Conservation (phyloP, 2,329 filamentous ascomycete species). For the Capronia coronata region DNA sequence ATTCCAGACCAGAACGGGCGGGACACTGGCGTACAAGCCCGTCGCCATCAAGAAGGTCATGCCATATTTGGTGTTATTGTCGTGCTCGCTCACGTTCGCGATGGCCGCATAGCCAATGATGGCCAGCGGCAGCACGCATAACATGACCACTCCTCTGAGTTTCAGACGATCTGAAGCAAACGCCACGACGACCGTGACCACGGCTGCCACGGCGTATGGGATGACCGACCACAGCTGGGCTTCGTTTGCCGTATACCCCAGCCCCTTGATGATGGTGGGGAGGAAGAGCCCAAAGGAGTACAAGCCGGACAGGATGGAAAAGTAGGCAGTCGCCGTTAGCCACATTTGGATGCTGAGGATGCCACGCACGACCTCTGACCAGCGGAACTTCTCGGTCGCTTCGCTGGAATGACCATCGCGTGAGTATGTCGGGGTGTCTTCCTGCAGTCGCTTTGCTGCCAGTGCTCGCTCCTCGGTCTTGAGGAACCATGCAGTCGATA, state of each 20-base stretch:
- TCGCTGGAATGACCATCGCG: slow-evolving; percentile 44
- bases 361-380: slow-evolving; percentile 63
- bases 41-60: slow-evolving; percentile 64
- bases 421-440: slow-evolving; percentile 62
- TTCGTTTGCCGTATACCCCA: slow-evolving; percentile 54
- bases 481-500: slow-evolving; percentile 67
- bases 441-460: slow-evolving; percentile 62
- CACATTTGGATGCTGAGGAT: slow-evolving; percentile 65
- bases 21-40: slow-evolving; percentile 58
- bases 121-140: slow-evolving; percentile 56
- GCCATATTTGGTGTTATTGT: slow-evolving; percentile 49
- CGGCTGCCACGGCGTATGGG: slow-evolving; percentile 64
- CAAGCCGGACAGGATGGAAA: slow-evolving; percentile 72
- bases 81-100: slow-evolving; percentile 47
- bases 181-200: slow-evolving; percentile 63
- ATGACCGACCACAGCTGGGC: slow-evolving; percentile 69
- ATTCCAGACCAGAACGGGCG: slow-evolving; percentile 59
- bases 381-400: slow-evolving; percentile 62
- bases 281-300: slow-evolving; percentile 74
- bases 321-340: slow-evolving; percentile 71
- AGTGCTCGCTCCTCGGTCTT: slow-evolving; percentile 61
- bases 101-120: slow-evolving; percentile 62
- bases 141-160: slow-evolving; percentile 61
- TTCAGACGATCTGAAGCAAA: slow-evolving; percentile 66
- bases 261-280: slow-evolving; percentile 65